Evolutionary conservation across 2,329 filamentous ascomycete genomes (phyloP).

Genomic region (Phialophora macrospora): DNA sequence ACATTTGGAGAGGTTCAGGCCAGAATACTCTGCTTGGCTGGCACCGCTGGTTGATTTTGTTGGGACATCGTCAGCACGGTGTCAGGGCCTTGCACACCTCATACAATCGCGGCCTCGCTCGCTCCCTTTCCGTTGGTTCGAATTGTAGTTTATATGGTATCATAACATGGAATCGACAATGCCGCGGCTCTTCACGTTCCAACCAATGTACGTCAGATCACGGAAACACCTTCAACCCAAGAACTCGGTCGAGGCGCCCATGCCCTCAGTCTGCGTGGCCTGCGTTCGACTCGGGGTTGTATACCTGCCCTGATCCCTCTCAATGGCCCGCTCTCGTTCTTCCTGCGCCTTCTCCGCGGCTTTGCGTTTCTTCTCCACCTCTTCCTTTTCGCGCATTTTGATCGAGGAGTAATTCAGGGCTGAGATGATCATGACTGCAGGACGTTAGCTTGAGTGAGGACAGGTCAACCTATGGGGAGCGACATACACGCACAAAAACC

Average conservation of each 20-base stretch:
- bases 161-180: neutral
- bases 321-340: conserved; percentile 23
- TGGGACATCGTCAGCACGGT: neutral
- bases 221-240: conserved; percentile 9
- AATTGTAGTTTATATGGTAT: conserved; percentile 1
- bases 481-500: conserved; percentile 54
- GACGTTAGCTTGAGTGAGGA: neutral
- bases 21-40: neutral
- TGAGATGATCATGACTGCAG: conserved; percentile 54
- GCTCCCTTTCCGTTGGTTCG: neutral
- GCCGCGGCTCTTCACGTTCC: neutral
- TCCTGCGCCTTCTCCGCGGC: conserved; percentile 42
- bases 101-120: neutral
- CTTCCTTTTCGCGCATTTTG: conserved; percentile 44
- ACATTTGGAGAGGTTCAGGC: neutral
- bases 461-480: neutral
- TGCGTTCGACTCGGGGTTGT: conserved; percentile 28
- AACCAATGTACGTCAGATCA: neutral
- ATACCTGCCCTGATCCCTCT: conserved; percentile 23
- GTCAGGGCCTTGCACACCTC: neutral
- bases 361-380: conserved; percentile 46
- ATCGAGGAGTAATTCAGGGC: conserved; percentile 53
- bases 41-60: neutral
- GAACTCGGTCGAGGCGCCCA: conserved; percentile 5
- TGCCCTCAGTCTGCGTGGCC: conserved; percentile 34